Evolutionary conservation across 345 rosid species (phyloP).

Genomic region (Psidium guajava): DNA sequence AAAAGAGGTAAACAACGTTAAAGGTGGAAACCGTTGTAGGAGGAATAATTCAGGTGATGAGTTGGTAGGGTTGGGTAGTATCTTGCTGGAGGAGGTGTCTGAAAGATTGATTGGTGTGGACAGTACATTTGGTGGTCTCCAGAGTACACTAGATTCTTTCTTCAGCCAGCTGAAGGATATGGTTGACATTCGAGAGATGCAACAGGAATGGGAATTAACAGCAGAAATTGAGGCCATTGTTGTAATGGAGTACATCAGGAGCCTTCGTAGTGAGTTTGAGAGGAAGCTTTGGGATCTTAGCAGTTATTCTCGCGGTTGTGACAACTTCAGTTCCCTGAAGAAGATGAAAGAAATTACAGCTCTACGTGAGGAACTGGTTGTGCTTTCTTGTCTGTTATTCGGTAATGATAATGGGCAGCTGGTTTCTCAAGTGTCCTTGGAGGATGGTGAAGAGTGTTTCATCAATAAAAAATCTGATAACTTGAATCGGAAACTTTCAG

Average conservation of each 20-base stretch:
- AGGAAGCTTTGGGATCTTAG: constrained; percentile 31
- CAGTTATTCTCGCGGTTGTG: constrained; percentile 15
- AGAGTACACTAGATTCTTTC: constrained; percentile 22
- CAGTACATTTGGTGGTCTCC: constrained; percentile 24
- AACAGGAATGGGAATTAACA: constrained; percentile 37
- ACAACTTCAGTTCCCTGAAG: constrained; percentile 14
- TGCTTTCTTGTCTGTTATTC: constrained; percentile 36
- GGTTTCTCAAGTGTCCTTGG: constrained; percentile 38
- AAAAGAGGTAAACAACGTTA: constrained; percentile 37
- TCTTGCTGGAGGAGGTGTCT: constrained; percentile 22
- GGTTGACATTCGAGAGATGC: constrained; percentile 26
- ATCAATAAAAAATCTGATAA: constrained; percentile 24
- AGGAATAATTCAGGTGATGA: constrained; percentile 23
- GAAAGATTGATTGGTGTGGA: constrained; percentile 24
- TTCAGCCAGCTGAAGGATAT: constrained; percentile 16
- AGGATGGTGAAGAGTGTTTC: constrained; percentile 24
- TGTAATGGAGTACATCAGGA: constrained; percentile 22
- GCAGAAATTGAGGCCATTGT: constrained; percentile 41
- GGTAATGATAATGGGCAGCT: constrained; percentile 40
- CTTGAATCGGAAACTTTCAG: constrained; percentile 46
- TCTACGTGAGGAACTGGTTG: constrained; percentile 62
- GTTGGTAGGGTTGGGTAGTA: constrained; percentile 33
- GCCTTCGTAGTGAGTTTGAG: constrained; percentile 51
- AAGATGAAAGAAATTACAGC: constrained; percentile 51
- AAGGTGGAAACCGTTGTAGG: constrained; percentile 17